Evolutionary conservation across 768 basidiomycete genomes (phyloP).

Genomic region (Tephrocybe sp.): DNA sequence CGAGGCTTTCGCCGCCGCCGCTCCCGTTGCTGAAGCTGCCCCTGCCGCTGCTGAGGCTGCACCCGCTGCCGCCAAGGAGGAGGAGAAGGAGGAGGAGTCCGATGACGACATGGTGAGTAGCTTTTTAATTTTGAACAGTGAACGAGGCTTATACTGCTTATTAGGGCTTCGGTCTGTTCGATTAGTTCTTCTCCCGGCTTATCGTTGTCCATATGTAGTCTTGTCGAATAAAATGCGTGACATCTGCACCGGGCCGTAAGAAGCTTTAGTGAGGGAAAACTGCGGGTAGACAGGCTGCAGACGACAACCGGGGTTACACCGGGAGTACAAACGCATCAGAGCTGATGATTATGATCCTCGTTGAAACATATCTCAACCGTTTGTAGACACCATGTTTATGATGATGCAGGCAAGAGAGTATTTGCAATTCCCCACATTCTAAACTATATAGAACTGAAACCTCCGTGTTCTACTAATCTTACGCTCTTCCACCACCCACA

Average conservation of each 20-base stretch:
- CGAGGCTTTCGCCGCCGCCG: slow-evolving; percentile 91
- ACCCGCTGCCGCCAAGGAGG: slow-evolving; percentile 63
- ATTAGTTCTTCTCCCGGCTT: slow-evolving; percentile 44
- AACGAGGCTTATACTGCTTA: slow-evolving; percentile 12
- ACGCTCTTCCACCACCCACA: background rate
- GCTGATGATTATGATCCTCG: background rate
- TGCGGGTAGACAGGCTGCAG: background rate
- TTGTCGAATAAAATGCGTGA: slow-evolving; percentile 16
- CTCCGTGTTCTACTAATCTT: background rate
- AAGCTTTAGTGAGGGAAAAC: slow-evolving; percentile 6
- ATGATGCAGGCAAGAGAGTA: background rate
- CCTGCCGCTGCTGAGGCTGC: slow-evolving; percentile 40
- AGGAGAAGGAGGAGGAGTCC: slow-evolving; percentile 83
- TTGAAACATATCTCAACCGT: background rate
- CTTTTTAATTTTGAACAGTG: background rate
- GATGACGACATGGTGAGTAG: slow-evolving; percentile 84
- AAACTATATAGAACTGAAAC: background rate
- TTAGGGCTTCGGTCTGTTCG: slow-evolving; percentile 94
- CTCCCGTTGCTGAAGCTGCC: slow-evolving; percentile 59
- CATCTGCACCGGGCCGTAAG: slow-evolving; percentile 12
- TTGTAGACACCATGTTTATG: background rate
- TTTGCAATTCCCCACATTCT: background rate
- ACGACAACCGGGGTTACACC: slow-evolving; percentile 10
- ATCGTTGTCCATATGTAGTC: slow-evolving; percentile 16
- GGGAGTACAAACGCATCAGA: slow-evolving; percentile 7